Base-by-base conservation (phyloP, 1,139 yeast genomes). In the Sugiyamaella sp. region DNA sequence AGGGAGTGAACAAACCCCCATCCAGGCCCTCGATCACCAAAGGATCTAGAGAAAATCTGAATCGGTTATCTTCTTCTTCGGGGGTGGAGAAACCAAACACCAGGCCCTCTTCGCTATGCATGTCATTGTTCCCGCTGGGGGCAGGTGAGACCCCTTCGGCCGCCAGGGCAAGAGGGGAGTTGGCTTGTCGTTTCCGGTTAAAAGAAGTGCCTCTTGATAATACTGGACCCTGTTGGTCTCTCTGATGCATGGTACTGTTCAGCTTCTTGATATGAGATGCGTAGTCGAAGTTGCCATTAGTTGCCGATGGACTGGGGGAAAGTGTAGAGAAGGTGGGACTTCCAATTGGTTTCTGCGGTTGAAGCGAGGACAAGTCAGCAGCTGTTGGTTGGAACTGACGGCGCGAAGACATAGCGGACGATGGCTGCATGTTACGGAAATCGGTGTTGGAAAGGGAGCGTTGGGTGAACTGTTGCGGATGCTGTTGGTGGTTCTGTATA, bases 191-290 rank as follows among this genome's bases (percentile, higher is more conserved):
- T 24, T 52, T 52, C 4, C 55, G 49, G 35, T 42, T 25, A 14
- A 32, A 24, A 3, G 43, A 44, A 22, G 42, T 42, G 24, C 39
- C 29, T 29, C 32, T 16, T 20, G 46, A 29, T 10, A 17, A 29
- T 12, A 42, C 27, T 27, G 37, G 46, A 12, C 8, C 38, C 29
- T 40, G 39, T 42, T 41, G 50, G 14, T 44, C 16, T 29, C 38
- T 32, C 42, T 49, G 57, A 19, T 51, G 50, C 29, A 51, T 52
- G 33, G 44, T 52, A 38, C 45, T 52, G 25, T 84, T 82, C 66
- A 82, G 78, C 57, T 76, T 77, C 60, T 81, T 78, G 33, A 84
- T 83, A 64, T 84, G 89, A 14, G 86, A 86, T 17, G 83, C 81
- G 62, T 84, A 84, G 66, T 84, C 86, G 62, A 84, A 84, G 47